phyloP scores from a whole-genome alignment of 805 yeast genomes.

The Ogataea wickerhamii region DNA sequence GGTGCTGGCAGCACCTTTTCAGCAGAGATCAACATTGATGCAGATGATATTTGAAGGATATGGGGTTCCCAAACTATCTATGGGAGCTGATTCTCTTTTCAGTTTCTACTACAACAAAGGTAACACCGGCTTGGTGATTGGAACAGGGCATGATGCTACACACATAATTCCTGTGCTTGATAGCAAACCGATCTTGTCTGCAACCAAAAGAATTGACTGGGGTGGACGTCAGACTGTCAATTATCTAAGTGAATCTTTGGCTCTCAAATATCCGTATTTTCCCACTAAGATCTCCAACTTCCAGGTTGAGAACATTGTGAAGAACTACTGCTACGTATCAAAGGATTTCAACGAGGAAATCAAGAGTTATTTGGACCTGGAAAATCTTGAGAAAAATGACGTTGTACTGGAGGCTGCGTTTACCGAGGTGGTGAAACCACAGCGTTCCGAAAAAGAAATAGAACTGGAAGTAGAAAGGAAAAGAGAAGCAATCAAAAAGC shows the following conservation, averaged over 20 bases:
- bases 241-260: slow-evolving; percentile 58
- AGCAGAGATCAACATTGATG: slow-evolving; percentile 71
- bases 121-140: slow-evolving; percentile 68
- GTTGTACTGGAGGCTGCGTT: slow-evolving; percentile 81
- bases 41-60: slow-evolving; percentile 86
- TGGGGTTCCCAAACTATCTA: slow-evolving; percentile 64
- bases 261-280: slow-evolving; percentile 86
- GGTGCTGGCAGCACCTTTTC: slow-evolving; percentile 62
- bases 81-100: slow-evolving; percentile 82
- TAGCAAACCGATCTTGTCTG: slow-evolving; percentile 62
- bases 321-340: slow-evolving; percentile 78
- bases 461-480: slow-evolving; percentile 73
- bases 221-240: slow-evolving; percentile 78
- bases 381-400: slow-evolving; percentile 63
- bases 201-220: slow-evolving; percentile 82
- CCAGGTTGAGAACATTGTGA: slow-evolving; percentile 65
- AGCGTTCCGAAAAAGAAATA: slow-evolving; percentile 81
- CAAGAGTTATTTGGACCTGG: slow-evolving; percentile 52
- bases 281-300: slow-evolving; percentile 65
- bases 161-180: slow-evolving; percentile 75
- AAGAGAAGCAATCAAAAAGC: slow-evolving; percentile 77
- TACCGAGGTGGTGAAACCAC: slow-evolving; percentile 57
- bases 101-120: slow-evolving; percentile 66
- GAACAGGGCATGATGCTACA: slow-evolving; percentile 79
- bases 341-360: slow-evolving; percentile 64